Base-by-base conservation (phyloP, 176 grass and related monocot species). In the Cocos nucifera region DNA sequence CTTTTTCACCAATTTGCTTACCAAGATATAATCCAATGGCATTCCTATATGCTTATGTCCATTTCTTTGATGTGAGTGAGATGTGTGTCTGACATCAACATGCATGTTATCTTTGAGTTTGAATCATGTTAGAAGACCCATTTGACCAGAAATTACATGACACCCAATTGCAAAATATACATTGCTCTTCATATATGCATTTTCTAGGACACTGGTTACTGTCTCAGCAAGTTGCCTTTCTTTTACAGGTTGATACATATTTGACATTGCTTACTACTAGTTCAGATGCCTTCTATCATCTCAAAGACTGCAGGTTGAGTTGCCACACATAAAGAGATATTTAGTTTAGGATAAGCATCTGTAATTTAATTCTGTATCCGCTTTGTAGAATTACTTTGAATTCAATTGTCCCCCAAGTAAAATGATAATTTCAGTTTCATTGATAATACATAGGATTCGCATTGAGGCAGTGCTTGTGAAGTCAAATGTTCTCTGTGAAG, bases 11-110 rank as follows among this genome's bases (percentile, higher is more conserved):
- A 59, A 98, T 98, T 78, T 98, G 93, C 82, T 72, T 98, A 53
- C 87, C 93, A 73, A 85, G 87, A 98, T 98, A 98, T 73, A 98
- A 98, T 75, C 70, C 93, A 63, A 92, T 98, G 93, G 93, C 73
- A 30, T 98, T 92, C 67, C 49, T 98, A 73, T 83, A 98, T 61
- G 84, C 87, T 62, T 98, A 98, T 23, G 82, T 98, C 67, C 84
- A 98, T 73, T 98, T 98, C 78, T 80, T 98, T 62, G 88, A 98
- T 83, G 93, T 98, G 80, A 97, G 87, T 97, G 35, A 44, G 10
- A 44, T 44, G 35, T 44, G 8, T 44, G 12, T 44, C 9, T 44
- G 6, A 44, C 35, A 44, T 44, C 35, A 12, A 44, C 35, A 44
- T 44, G 9, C 9, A 44, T 14, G 35, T 6, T 12, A 44, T 22